These are phyloP conservation scores for Royoungia palumana DNA, from an alignment of 768 basidiomycete species.

Conservation along the genomic window DNA sequence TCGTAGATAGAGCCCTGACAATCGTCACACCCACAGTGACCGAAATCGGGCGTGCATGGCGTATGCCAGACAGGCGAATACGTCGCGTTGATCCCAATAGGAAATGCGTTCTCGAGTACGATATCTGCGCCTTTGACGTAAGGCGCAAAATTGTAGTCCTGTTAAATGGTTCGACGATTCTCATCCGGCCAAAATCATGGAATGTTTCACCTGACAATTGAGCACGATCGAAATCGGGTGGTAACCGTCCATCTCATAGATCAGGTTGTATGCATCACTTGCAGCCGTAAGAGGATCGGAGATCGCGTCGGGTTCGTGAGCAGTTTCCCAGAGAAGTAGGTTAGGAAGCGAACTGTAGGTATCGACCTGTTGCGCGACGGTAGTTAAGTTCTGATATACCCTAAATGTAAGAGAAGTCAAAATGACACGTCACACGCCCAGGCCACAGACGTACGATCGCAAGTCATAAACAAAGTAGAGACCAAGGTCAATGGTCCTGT, in stretches of 20 bases:
- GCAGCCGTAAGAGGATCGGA: slow-evolving; percentile 54
- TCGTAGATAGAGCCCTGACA: slow-evolving; percentile 66
- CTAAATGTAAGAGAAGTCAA: slow-evolving; percentile 10
- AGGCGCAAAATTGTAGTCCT: slow-evolving; percentile 60
- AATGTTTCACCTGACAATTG: slow-evolving; percentile 38
- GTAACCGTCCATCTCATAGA: slow-evolving; percentile 51
- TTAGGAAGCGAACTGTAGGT: slow-evolving; percentile 62
- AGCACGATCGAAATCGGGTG: slow-evolving; percentile 56
- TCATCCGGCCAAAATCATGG: fast-evolving
- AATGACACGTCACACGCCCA: not conserved
- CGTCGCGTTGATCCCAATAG: slow-evolving; percentile 56
- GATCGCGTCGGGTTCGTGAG: slow-evolving; percentile 70
- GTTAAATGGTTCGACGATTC: not conserved
- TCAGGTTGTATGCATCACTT: slow-evolving; percentile 40
- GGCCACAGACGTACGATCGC: slow-evolving; percentile 43
- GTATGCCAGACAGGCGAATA: slow-evolving; percentile 60
- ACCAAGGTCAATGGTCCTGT: slow-evolving; percentile 17
- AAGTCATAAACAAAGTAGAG: slow-evolving; percentile 79
- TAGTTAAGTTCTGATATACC: slow-evolving; percentile 60
- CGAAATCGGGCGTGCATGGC: slow-evolving; percentile 58
- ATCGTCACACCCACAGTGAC: slow-evolving; percentile 71
- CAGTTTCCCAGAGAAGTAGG: slow-evolving; percentile 69
- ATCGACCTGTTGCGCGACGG: slow-evolving; percentile 62
- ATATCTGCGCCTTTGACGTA: slow-evolving; percentile 67
- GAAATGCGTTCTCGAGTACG: slow-evolving; percentile 47